A percentile compares a stretch with the other conserved stretches of the same genome.
Evolutionary conservation across 1,284 basidiomycete genomes (phyloP).

Genomic region (Malassezia vespertilionis): DNA sequence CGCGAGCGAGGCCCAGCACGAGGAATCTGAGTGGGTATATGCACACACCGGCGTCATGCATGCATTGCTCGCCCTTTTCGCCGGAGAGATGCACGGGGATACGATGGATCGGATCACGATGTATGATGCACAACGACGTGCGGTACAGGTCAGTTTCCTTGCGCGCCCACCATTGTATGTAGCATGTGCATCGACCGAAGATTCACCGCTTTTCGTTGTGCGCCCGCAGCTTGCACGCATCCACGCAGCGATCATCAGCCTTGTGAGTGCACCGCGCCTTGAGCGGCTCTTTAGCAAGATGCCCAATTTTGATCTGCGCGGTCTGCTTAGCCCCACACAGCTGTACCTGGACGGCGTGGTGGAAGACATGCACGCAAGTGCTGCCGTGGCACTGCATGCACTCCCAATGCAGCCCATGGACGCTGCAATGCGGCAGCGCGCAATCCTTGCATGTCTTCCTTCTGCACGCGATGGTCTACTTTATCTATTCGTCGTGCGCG

Average conservation of each 20-base stretch:
- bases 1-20: conserved; percentile 40
- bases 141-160: conserved; percentile 69
- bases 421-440: conserved; percentile 51
- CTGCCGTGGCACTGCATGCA: conserved; percentile 52
- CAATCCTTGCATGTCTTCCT: conserved; percentile 40
- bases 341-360: conserved; percentile 28
- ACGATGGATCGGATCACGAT: conserved; percentile 24
- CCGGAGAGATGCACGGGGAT: conserved; percentile 34
- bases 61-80: conserved; percentile 66
- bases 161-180: conserved; percentile 79
- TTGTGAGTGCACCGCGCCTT: conserved; percentile 74
- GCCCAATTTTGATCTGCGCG: conserved; percentile 78
- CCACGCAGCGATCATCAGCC: conserved; percentile 78
- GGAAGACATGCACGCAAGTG: conserved; percentile 23
- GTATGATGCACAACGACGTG: conserved; percentile 13
- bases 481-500: conserved; percentile 73
- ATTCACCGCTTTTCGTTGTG: conserved; percentile 80
- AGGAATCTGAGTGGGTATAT: conserved; percentile 55
- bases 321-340: conserved; percentile 64
- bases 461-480: conserved; percentile 52
- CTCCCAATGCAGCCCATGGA: conserved; percentile 70
- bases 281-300: conserved; percentile 72
- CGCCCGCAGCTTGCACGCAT: conserved; percentile 86
- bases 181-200: conserved; percentile 77
- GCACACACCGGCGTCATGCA: conserved; percentile 84